Percentiles rank a stretch among this genome's conserved stretches.
phyloP scores from a whole-genome alignment of 2,329 filamentous ascomycete species.

The Cordyceps javanica region DNA sequence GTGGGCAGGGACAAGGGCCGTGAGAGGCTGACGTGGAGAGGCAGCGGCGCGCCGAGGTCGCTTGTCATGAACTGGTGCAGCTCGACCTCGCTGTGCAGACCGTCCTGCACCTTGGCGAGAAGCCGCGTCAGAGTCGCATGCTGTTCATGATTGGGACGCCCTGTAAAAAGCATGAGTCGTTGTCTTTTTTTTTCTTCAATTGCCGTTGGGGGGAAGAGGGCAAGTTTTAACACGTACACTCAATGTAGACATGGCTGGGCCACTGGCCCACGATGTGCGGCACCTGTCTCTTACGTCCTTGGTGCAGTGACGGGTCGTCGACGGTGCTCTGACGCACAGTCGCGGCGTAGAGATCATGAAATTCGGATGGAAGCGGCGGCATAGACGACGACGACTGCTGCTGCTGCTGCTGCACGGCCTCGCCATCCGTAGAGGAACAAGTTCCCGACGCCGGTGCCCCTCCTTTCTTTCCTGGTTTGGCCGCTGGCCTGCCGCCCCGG shows the following conservation, averaged over 20 bases:
- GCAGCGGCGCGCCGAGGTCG: constrained; percentile 69
- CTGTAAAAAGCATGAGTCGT: constrained; percentile 29
- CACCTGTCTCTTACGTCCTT: constrained; percentile 72
- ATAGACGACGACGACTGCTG: constrained; percentile 31
- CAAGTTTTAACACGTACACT: constrained; percentile 58
- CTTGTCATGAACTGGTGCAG: constrained; percentile 68
- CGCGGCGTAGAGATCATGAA: constrained; percentile 86
- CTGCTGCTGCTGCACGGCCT: background rate
- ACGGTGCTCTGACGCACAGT: constrained; percentile 68
- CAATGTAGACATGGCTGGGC: constrained; percentile 87
- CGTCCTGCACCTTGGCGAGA: constrained; percentile 30
- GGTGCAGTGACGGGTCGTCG: constrained; percentile 81
- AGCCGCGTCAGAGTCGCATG: constrained; percentile 40
- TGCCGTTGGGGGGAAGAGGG: background rate
- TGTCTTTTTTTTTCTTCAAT: no score
- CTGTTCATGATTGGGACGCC: constrained; percentile 47
- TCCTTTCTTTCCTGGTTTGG: background rate
- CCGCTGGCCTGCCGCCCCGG: background rate
- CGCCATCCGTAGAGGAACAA: background rate
- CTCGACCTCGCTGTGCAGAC: constrained; percentile 26
- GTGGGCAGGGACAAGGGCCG: constrained; percentile 70
- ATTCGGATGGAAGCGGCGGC: constrained; percentile 71
- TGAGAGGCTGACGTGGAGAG: constrained; percentile 88
- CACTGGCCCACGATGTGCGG: constrained; percentile 87
- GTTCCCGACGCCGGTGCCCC: background rate